Conservation (phyloP, 2,329 filamentous ascomycete genomes). For the Verticillium zaregamsianum region DNA sequence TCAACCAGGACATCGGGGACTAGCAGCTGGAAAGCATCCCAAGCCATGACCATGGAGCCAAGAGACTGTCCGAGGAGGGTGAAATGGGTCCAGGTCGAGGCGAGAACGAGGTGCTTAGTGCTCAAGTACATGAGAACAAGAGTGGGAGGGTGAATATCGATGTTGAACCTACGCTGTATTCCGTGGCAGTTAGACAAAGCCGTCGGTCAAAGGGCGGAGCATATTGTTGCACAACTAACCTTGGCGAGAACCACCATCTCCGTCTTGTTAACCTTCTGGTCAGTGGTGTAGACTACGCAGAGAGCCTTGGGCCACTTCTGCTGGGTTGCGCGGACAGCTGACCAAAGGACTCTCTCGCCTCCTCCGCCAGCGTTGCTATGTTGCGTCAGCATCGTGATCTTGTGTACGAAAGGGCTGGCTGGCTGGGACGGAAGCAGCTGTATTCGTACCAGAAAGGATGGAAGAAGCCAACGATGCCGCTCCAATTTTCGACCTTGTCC, state of each 20-base stretch:
- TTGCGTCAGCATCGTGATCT: slow-evolving; percentile 7
- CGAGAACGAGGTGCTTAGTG: slow-evolving; percentile 79
- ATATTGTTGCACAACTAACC: slow-evolving; percentile 34
- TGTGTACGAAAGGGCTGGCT: too few relatives aligned
- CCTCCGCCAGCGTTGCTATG: slow-evolving; percentile 88
- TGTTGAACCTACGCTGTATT: slow-evolving; percentile 78
- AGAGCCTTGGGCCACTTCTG: slow-evolving; percentile 82
- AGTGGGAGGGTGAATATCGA: slow-evolving; percentile 76
- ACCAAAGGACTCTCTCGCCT: slow-evolving; percentile 94
- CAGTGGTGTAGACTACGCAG: slow-evolving; percentile 92
- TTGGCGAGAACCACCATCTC: slow-evolving; percentile 74
- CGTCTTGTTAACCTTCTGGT: slow-evolving; percentile 80
- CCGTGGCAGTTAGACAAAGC: not conserved
- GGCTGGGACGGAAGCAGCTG: not conserved
- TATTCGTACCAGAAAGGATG: slow-evolving; percentile 84
- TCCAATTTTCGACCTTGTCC: slow-evolving; percentile 57
- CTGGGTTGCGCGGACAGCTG: slow-evolving; percentile 87
- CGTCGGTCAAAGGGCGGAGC: slow-evolving; percentile 13
- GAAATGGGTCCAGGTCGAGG: slow-evolving; percentile 85
- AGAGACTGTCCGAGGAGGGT: slow-evolving; percentile 92
- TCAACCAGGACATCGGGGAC: slow-evolving; percentile 94
- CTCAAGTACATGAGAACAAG: slow-evolving; percentile 88
- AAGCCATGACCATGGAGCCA: slow-evolving; percentile 81
- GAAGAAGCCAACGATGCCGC: slow-evolving; percentile 90
- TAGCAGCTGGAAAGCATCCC: slow-evolving; percentile 88